Evolutionary conservation across 148 eudicot species (phyloP).

Genomic region (Persicaria maculosa): DNA sequence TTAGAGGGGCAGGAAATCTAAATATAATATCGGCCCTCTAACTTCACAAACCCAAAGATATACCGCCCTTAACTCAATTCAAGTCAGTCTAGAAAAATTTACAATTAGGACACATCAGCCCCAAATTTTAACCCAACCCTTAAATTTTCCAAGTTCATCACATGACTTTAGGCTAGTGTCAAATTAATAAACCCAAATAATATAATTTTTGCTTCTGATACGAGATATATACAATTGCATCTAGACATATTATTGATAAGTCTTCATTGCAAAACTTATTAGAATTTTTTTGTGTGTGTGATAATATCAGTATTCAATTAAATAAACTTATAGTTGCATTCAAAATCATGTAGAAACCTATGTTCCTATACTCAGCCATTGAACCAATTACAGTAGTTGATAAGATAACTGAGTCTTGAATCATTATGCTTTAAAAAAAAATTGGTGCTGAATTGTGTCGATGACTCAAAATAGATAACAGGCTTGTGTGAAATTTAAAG

Average conservation of each 20-base stretch:
- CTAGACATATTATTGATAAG: not conserved
- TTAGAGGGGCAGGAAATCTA: conserved; percentile 7
- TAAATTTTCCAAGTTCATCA: not conserved
- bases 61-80: not conserved
- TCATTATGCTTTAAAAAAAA: not conserved
- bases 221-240: not conserved
- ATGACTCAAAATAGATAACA: not conserved
- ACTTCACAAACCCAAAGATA: not conserved
- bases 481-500: not conserved
- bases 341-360: not conserved
- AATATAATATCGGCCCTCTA: not conserved
- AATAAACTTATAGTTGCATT: not conserved
- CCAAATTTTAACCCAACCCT: not conserved
- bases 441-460: not conserved
- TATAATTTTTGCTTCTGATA: not conserved
- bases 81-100: not conserved
- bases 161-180: not conserved
- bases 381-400: not conserved
- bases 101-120: not conserved
- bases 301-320: not conserved
- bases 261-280: not conserved
- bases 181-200: not conserved
- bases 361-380: not conserved
- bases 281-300: not conserved
- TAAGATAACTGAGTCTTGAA: not conserved